A percentile compares a stretch with the other conserved stretches of the same genome.
Evolutionary conservation across 805 yeast genomes (phyloP).

Genomic region (Cyberlindnera samutprakarnensis): DNA sequence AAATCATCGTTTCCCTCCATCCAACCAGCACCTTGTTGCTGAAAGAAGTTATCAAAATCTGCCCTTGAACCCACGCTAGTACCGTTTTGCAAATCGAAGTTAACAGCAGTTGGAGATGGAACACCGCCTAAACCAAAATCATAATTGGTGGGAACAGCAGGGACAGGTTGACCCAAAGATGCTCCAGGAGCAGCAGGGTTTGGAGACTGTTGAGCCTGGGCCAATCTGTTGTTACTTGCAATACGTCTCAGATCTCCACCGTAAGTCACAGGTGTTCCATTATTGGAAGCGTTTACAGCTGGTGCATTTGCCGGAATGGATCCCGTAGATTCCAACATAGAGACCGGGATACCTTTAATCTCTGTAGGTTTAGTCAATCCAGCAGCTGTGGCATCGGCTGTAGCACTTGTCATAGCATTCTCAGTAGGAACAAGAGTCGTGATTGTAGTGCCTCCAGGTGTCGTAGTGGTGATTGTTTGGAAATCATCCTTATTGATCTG

Average conservation of each 20-base stretch:
- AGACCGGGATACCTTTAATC: slow-evolving; percentile 61
- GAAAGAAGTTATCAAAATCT: slow-evolving; percentile 54
- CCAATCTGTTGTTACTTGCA: slow-evolving; percentile 13
- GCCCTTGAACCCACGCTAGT: slow-evolving; percentile 5
- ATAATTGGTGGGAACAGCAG: slow-evolving; percentile 5
- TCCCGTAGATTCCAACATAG: slow-evolving; percentile 77
- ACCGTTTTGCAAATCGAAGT: slow-evolving; percentile 2
- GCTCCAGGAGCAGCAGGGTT: slow-evolving; percentile 1
- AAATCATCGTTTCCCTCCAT: slow-evolving; percentile 82
- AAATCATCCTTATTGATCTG: slow-evolving; percentile 88
- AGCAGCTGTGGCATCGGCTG: slow-evolving; percentile 48
- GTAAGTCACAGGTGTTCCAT: slow-evolving; percentile 1
- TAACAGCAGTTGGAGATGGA: slow-evolving; percentile 8
- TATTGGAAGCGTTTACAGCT: neutral
- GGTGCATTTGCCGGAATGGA: slow-evolving; percentile 31
- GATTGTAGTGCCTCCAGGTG: slow-evolving; percentile 88
- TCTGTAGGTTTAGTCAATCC: slow-evolving; percentile 47
- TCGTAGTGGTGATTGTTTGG: slow-evolving; percentile 74
- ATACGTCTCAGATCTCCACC: slow-evolving; percentile 11
- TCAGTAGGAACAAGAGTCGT: slow-evolving; percentile 87
- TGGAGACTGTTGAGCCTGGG: slow-evolving; percentile 6
- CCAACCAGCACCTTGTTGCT: slow-evolving; percentile 77
- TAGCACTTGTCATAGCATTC: slow-evolving; percentile 59
- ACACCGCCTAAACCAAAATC: slow-evolving; percentile 12
- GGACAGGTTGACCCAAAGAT: slow-evolving; percentile 5